Evolutionary conservation across 2,329 filamentous ascomycete species (phyloP).

Genomic region (Coniochaeta pulveracea): DNA sequence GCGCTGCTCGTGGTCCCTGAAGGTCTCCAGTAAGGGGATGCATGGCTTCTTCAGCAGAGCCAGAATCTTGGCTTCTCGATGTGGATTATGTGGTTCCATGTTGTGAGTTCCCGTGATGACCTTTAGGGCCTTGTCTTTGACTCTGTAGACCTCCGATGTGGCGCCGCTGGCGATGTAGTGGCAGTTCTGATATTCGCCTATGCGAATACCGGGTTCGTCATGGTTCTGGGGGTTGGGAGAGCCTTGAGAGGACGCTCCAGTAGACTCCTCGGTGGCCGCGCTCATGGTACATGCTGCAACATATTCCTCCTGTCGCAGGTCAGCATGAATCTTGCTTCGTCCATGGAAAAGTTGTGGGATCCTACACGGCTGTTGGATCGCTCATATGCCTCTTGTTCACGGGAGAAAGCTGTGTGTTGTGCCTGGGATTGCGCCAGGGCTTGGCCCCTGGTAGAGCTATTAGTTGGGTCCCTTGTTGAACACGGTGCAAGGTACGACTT

Average conservation of each 20-base stretch:
- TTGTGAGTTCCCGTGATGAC: conserved; percentile 66
- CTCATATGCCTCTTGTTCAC: conserved; percentile 55
- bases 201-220: conserved; percentile 26
- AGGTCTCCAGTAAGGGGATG: conserved; percentile 62
- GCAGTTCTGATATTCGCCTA: conserved; percentile 44
- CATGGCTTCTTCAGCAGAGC: conserved; percentile 39
- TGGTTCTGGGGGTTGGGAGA: conserved; percentile 4
- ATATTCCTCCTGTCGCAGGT: conserved; percentile 43
- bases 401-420: conserved; percentile 41
- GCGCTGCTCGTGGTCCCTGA: conserved; percentile 57
- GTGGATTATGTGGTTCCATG: conserved; percentile 71
- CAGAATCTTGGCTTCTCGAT: conserved; percentile 70
- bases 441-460: conserved; percentile 10
- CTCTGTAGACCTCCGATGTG: conserved; percentile 75
- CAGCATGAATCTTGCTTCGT: conserved; percentile 11
- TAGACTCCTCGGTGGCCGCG: conserved; percentile 6
- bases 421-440: conserved; percentile 10
- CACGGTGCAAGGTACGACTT: conserved; percentile 18
- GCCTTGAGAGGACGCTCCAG: too few relatives aligned
- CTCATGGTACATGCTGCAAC: conserved; percentile 27
- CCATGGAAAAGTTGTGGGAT: conserved; percentile 3
- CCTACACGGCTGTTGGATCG: conserved; percentile 46
- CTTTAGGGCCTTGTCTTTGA: conserved; percentile 59
- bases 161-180: conserved; percentile 52
- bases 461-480: conserved; percentile 4